These are phyloP conservation scores for Chenopodium quinoa DNA, from an alignment of 148 eudicot genomes.

Conservation along the genomic window DNA sequence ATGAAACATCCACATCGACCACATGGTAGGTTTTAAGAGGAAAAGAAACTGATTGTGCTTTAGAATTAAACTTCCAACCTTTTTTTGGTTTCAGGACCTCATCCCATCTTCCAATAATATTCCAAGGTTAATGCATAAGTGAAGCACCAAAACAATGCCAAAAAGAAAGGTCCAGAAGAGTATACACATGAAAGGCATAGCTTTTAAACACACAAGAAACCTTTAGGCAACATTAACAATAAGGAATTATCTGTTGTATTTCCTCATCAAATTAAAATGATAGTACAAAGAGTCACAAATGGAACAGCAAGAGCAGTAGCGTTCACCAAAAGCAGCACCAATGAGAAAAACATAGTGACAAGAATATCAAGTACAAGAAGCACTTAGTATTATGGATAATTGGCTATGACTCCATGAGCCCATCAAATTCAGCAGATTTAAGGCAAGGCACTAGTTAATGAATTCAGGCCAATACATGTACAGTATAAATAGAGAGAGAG, in stretches of 20 bases:
- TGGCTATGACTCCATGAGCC: not conserved
- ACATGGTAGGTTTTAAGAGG: not conserved
- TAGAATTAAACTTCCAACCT: not conserved
- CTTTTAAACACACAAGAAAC: not conserved
- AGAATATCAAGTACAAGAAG: not conserved
- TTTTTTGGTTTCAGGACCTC: not conserved
- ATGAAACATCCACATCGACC: not conserved
- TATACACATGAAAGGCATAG: not conserved
- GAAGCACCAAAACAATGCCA: not conserved
- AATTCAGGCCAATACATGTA: not conserved
- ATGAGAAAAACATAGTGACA: not conserved
- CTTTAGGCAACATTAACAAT: not conserved
- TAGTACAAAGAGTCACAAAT: not conserved
- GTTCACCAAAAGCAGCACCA: not conserved
- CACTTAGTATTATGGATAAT: no score
- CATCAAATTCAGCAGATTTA: not conserved
- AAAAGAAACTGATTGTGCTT: not conserved
- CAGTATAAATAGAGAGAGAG: not conserved
- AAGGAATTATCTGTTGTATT: not conserved
- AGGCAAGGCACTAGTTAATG: not conserved
- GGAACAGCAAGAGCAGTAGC: not conserved
- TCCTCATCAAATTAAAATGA: not conserved
- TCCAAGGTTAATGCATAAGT: not conserved
- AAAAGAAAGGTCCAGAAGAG: not conserved
- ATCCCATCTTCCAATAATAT: not conserved